phyloP scores from a whole-genome alignment of 2,329 filamentous ascomycete genomes.

The Zymoseptoria brevis region DNA sequence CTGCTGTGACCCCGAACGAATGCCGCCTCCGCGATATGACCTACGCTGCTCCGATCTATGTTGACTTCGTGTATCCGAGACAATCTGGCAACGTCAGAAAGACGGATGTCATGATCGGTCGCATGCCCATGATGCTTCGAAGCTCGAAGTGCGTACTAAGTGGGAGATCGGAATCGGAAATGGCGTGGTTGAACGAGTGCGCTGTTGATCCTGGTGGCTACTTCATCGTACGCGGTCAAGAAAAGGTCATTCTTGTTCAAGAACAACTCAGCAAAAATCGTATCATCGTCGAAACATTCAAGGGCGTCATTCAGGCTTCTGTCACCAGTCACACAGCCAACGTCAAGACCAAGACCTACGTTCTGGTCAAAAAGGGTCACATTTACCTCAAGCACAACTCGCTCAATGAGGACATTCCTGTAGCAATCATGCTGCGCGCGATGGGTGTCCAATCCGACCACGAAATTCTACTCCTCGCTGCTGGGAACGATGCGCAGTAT shows the following conservation, averaged over 20 bases:
- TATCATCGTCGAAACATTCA: constrained; percentile 95
- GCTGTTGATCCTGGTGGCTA: constrained; percentile 94
- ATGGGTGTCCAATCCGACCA: constrained; percentile 90
- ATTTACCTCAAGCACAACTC: constrained; percentile 90
- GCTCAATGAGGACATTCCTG: constrained; percentile 84
- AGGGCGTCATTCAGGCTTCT: constrained; percentile 87
- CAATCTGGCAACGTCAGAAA: constrained; percentile 68
- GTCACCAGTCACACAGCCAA: constrained; percentile 97
- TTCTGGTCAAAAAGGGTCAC: constrained; percentile 85
- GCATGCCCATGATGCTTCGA: constrained; percentile 93
- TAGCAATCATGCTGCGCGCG: constrained; percentile 86
- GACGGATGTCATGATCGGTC: constrained; percentile 68
- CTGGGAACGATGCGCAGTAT: constrained; percentile 77
- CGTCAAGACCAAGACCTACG: constrained; percentile 95
- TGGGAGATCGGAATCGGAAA: constrained; percentile 74
- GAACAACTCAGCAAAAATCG: constrained; percentile 99
- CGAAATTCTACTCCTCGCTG: constrained; percentile 86
- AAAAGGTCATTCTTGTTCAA: constrained; percentile 97
- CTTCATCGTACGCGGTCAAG: constrained; percentile 94
- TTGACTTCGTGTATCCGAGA: constrained; percentile 84
- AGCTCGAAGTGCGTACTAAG: constrained; percentile 86
- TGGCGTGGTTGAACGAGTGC: constrained; percentile 91
- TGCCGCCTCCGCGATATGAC: constrained; percentile 94
- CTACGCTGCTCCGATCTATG: constrained; percentile 89
- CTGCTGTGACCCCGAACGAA: constrained; percentile 77